phyloP scores from a whole-genome alignment of 1,284 basidiomycete species.

The Melampsora medusae region DNA sequence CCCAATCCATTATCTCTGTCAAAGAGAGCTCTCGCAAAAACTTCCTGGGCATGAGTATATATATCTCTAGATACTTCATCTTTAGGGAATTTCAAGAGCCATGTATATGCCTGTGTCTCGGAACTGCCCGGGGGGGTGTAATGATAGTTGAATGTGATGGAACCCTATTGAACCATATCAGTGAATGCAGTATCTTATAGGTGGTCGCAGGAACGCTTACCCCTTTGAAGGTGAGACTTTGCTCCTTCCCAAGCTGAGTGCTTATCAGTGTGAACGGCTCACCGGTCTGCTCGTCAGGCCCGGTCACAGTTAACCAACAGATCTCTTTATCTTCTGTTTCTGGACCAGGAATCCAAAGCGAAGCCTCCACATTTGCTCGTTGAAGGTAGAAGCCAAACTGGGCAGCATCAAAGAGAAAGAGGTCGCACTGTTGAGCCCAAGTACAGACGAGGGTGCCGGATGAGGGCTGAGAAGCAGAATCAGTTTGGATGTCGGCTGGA shows the following conservation, averaged over 20 bases:
- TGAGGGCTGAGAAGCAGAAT: neutral
- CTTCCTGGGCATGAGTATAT: constrained; percentile 38
- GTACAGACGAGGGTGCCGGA: neutral
- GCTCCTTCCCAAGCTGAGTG: constrained; percentile 6
- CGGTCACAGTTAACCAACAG: constrained; percentile 37
- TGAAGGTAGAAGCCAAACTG: neutral
- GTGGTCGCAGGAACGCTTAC: neutral
- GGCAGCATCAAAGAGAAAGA: constrained; percentile 19
- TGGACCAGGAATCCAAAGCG: constrained; percentile 24
- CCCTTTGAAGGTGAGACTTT: constrained; percentile 3
- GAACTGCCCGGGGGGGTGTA: constrained; percentile 1
- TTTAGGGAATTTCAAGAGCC: constrained; percentile 28
- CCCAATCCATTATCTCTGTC: constrained; percentile 37
- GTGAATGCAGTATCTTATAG: neutral
- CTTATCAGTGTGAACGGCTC: constrained; percentile 10
- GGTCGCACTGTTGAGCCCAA: constrained; percentile 19
- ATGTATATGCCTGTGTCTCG: constrained; percentile 7
- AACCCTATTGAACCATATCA: constrained; percentile 13
- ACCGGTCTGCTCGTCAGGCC: neutral
- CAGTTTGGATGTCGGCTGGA: neutral
- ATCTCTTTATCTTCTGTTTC: constrained; percentile 14
- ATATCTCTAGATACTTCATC: constrained; percentile 16
- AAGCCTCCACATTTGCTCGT: constrained; percentile 1
- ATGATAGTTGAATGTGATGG: constrained; percentile 21
- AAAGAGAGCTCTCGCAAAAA: constrained; percentile 33